These are phyloP conservation scores for Sclerotiophoma versabilis DNA, from an alignment of 2,329 filamentous ascomycete genomes.

Conservation along the genomic window DNA sequence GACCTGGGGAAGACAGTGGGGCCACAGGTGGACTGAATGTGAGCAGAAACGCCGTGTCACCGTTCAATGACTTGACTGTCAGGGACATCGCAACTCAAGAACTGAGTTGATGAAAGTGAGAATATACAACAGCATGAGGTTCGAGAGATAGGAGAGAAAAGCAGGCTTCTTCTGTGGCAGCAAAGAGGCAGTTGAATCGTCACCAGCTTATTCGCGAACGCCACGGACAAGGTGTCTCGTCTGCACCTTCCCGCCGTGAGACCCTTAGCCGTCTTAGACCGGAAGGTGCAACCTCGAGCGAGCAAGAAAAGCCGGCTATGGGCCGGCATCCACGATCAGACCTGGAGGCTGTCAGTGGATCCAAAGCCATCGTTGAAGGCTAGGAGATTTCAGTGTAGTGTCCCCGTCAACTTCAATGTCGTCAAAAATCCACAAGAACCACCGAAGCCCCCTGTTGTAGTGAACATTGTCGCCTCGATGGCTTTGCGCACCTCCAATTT, in stretches of 20 bases:
- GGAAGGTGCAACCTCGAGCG: conserved; percentile 8
- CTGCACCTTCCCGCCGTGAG: conserved; percentile 4
- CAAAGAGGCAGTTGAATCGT: conserved; percentile 9
- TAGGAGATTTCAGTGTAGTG: not conserved
- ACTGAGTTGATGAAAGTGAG: conserved; percentile 3
- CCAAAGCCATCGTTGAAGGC: not conserved
- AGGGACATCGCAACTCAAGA: conserved; percentile 62
- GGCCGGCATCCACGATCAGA: not conserved
- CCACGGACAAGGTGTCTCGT: conserved; percentile 8
- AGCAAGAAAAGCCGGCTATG: conserved; percentile 8
- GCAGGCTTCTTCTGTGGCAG: conserved; percentile 10
- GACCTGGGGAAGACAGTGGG: conserved; percentile 46
- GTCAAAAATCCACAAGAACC: not conserved
- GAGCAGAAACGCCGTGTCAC: conserved; percentile 70
- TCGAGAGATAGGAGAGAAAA: conserved; percentile 2
- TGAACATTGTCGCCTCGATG: not conserved
- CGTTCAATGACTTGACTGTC: conserved; percentile 69
- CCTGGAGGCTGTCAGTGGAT: not conserved
- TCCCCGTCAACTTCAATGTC: not conserved
- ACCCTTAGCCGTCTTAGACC: not conserved
- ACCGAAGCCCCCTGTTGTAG: not conserved
- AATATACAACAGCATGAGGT: conserved; percentile 1
- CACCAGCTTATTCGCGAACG: conserved; percentile 13
- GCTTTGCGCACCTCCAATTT: not conserved
- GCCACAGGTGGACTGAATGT: conserved; percentile 65